Evolutionary conservation across 371 early-diverging fungal genomes (phyloP), one percentile per base, ranked within the genome.

Genomic region (Mortierella sp.): DNA sequence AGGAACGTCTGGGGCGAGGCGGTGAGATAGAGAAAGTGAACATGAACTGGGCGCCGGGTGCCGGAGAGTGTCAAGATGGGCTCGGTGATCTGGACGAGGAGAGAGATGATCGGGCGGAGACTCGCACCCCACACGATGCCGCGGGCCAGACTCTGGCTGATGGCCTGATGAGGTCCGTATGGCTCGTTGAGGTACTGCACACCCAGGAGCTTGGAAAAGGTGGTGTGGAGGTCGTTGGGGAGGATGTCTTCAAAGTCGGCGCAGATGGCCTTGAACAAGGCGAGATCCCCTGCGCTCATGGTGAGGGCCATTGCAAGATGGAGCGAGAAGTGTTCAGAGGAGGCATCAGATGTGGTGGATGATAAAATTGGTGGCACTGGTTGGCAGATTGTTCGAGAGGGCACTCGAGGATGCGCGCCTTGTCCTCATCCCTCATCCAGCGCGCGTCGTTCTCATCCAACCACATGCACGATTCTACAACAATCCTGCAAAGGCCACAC

Each of bases 211-310:
- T 29, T 21, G 3, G 67, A 72, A 46, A 71, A 53, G 0, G 56
- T 37, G 29, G 14, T 28, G 12, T 63, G 63, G 22, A 67, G 67
- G 41, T 72, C 67, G 19, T 45, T 31, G 2, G 58, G 45, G 5
- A 47, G 40, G 49, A 72, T 56, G 59, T 72, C 73, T 43, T 72
- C 73, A 58, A 67, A 72, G 48, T 72, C 73, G 27, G 67, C 73
- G 17, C 73, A 72, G 31, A 72, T 55, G 14, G 54, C 29, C 22
- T 54, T 31, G 51, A 72, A 72, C 13, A 62, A 55, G 0, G 10
- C 47, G 1, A 44, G 25, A n/a, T 61, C 61, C 1, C 34, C 46
- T 4, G 40, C 6, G 14, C 7, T 47, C 57, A 57, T 45, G 44
- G 22, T 16, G 1, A 31, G 17, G 17, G 45, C n/a, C 19, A 19